Evolutionary conservation across 2,329 filamentous ascomycete genomes (phyloP), one percentile per base, ranked within the genome.

Genomic region (Torrubiellomyces zombiae): DNA sequence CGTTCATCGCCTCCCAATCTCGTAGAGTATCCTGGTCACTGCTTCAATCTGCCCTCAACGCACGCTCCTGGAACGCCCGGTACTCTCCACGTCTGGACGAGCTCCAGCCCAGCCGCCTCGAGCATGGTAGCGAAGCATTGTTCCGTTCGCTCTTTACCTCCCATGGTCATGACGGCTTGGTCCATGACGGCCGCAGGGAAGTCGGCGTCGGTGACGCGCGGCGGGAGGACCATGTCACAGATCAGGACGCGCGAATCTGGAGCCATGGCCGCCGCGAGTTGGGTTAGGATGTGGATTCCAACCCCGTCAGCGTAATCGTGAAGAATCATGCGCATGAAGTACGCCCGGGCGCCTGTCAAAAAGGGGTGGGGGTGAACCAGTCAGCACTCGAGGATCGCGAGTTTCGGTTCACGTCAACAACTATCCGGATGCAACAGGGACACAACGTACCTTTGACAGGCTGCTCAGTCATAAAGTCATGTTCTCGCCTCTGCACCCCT

Each of bases 271-370:
- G 32, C 34, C 4, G 38, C 40, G 0, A 48, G 31, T 3, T 32
- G 32, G 12, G 26, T 30, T n/a, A 49, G 34, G 7, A 48, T 46
- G 20, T 37, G 14, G 8, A 42, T 37, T 7, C 41, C 36, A 3
- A 42, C 38, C 0, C 17, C 7, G 18, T 49, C 44, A 14, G 40
- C 26, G 24, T 44, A 48, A 30, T 49, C 43, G 28, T 48, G 47
- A 3, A 50, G 33, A 21, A 48, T 47, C 38, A 43, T 43, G 19
- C 42, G 42, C 41, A 49, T 44, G 23, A 47, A 49, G 28, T 49
- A 50, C 4, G 41, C 45, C 23, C 40, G 42, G 13, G 46, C 46
- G n/a, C 43, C 45, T 48, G n/a, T n/a, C n/a, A n/a, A n/a, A n/a
- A n/a, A n/a, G n/a, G n/a, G n/a, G n/a, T n/a, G n/a, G n/a, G n/a